phyloP scores from a whole-genome alignment of 371 early-diverging fungal species.

The Saksenaea oblongispora region DNA sequence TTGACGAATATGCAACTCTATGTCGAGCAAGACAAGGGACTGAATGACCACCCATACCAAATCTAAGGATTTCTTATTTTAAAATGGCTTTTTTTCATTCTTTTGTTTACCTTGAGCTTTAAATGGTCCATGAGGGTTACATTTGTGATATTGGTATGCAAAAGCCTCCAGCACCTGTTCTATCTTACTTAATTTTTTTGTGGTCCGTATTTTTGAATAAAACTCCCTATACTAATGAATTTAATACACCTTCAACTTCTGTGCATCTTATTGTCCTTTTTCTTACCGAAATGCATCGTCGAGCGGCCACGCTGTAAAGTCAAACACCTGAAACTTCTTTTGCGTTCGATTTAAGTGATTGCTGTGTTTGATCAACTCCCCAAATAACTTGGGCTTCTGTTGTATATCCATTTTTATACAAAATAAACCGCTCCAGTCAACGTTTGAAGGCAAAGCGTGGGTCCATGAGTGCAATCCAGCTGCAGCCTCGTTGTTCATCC shows the following conservation, averaged over 20 bases:
- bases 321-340: slow-evolving; percentile 2
- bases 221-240: neutral
- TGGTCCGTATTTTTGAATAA: slow-evolving; percentile 7
- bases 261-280: neutral
- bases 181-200: neutral
- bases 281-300: slow-evolving; percentile 69
- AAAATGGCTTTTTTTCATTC: neutral
- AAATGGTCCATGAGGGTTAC: slow-evolving; percentile 4
- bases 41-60: slow-evolving; percentile 5
- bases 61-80: neutral
- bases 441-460: slow-evolving; percentile 5
- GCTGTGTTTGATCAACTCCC: neutral
- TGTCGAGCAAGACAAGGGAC: slow-evolving; percentile 1
- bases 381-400: slow-evolving; percentile 9
- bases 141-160: slow-evolving; percentile 8
- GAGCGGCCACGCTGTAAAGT: slow-evolving; percentile 32
- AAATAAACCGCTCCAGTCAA: slow-evolving; percentile 14
- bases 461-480: slow-evolving; percentile 9
- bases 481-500: slow-evolving; percentile 6
- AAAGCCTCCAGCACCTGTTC: slow-evolving; percentile 5
- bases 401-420: slow-evolving; percentile 8
- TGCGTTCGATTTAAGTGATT: neutral
- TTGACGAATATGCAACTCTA: slow-evolving; percentile 6
- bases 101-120: slow-evolving; percentile 5
- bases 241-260: too few relatives aligned